Conservation (phyloP, 2,329 filamentous ascomycete genomes). For the Cadophora gregata region DNA sequence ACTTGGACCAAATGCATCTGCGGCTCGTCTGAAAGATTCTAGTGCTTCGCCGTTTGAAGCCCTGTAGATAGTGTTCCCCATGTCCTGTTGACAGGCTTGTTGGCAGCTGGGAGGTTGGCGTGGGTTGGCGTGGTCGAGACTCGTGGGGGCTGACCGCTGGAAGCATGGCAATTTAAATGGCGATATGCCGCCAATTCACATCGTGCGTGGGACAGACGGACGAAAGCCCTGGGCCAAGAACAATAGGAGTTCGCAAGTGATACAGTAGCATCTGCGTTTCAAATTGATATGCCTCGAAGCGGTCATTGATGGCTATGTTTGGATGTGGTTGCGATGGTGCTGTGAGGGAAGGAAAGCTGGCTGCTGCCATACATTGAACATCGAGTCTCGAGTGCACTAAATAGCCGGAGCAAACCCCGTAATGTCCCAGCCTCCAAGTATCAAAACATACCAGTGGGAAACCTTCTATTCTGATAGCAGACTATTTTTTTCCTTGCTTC, state of each 20-base stretch:
- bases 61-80: neutral
- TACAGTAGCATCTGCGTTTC: neutral
- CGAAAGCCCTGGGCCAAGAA: neutral
- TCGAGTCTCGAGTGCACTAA: neutral
- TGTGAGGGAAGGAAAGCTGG: neutral
- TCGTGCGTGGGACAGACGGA: neutral
- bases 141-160: neutral
- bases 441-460: neutral
- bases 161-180: neutral
- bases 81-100: neutral
- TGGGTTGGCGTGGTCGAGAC: neutral
- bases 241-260: neutral
- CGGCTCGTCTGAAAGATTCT: constrained; percentile 10
- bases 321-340: neutral
- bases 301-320: neutral
- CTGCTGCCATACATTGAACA: neutral
- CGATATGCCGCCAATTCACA: neutral
- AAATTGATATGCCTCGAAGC: neutral
- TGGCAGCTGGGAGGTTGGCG: neutral
- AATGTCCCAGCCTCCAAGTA: neutral
- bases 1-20: neutral
- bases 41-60: neutral
- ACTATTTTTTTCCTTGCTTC: too few relatives aligned
- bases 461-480: too few relatives aligned
- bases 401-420: neutral